These are phyloP conservation scores for Malus hybrid DNA, from an alignment of 331 rosid genomes.

Conservation along the genomic window DNA sequence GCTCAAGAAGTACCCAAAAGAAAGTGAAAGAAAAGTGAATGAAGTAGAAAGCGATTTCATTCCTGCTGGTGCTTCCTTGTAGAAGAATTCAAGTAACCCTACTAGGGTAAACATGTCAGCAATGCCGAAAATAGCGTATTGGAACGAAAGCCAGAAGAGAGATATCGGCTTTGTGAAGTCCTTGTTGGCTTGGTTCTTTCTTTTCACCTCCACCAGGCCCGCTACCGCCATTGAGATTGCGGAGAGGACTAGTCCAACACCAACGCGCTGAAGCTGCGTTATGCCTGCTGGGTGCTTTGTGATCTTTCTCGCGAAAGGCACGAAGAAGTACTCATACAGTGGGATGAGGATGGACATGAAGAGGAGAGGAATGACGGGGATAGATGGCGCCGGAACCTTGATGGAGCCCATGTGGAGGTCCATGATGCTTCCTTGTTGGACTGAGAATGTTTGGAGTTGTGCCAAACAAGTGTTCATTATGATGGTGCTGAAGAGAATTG, in stretches of 20 bases:
- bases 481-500: conserved; percentile 70
- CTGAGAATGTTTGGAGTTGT: conserved; percentile 89
- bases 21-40: conserved; percentile 55
- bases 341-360: conserved; percentile 68
- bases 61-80: conserved; percentile 69
- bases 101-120: conserved; percentile 93
- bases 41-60: conserved; percentile 87
- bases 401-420: conserved; percentile 49
- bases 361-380: conserved; percentile 71
- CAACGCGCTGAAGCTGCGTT: conserved; percentile 80
- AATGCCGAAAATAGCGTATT: conserved; percentile 69
- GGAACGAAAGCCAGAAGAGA: conserved; percentile 78
- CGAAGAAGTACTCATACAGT: conserved; percentile 58
- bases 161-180: conserved; percentile 44
- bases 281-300: conserved; percentile 77
- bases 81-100: conserved; percentile 72
- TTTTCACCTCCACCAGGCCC: conserved; percentile 58
- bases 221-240: conserved; percentile 74
- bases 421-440: conserved; percentile 67
- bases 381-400: conserved; percentile 64
- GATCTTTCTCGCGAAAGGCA: conserved; percentile 67
- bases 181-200: conserved; percentile 40
- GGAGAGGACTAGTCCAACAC: conserved; percentile 68
- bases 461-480: conserved; percentile 89
- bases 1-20: conserved; percentile 74